A percentile compares a stretch with the other conserved stretches of the same genome.
Evolutionary conservation across 257 asterid species (phyloP).

Genomic region (Nicotiana tomentosiformis): DNA sequence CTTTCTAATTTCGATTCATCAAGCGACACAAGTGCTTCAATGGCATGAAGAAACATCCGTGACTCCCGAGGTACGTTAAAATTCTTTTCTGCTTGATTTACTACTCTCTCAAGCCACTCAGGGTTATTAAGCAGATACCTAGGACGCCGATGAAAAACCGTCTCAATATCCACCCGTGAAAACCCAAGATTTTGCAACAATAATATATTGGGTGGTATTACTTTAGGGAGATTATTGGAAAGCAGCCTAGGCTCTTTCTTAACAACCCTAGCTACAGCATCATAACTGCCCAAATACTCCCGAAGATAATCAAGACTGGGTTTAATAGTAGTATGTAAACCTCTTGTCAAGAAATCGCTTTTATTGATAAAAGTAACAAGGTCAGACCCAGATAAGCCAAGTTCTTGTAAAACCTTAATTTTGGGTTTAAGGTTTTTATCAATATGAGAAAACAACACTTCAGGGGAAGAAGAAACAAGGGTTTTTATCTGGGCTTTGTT

Average conservation of each 20-base stretch:
- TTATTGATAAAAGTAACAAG: background rate
- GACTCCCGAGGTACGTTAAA: slow-evolving; percentile 16
- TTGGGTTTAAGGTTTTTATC: slow-evolving; percentile 24
- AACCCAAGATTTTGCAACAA: slow-evolving; percentile 12
- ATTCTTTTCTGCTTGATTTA: slow-evolving; percentile 7
- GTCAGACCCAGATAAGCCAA: slow-evolving; percentile 15
- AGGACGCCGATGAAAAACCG: background rate
- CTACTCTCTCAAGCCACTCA: background rate
- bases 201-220: background rate
- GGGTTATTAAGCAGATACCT: background rate
- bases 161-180: background rate
- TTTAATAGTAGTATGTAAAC: slow-evolving; percentile 10
- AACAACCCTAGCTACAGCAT: background rate
- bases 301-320: slow-evolving; percentile 12
- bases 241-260: slow-evolving; percentile 11
- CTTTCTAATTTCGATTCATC: background rate
- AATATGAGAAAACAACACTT: slow-evolving; percentile 3
- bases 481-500: slow-evolving; percentile 15
- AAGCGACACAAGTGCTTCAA: background rate
- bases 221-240: background rate
- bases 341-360: background rate
- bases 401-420: background rate
- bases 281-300: slow-evolving; percentile 13
- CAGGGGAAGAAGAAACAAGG: background rate
- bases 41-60: slow-evolving; percentile 15